Percentiles rank a stretch among this genome's conserved stretches.
These are phyloP conservation scores for Boletus bicolor DNA, from an alignment of 768 basidiomycete genomes.

Conservation along the genomic window DNA sequence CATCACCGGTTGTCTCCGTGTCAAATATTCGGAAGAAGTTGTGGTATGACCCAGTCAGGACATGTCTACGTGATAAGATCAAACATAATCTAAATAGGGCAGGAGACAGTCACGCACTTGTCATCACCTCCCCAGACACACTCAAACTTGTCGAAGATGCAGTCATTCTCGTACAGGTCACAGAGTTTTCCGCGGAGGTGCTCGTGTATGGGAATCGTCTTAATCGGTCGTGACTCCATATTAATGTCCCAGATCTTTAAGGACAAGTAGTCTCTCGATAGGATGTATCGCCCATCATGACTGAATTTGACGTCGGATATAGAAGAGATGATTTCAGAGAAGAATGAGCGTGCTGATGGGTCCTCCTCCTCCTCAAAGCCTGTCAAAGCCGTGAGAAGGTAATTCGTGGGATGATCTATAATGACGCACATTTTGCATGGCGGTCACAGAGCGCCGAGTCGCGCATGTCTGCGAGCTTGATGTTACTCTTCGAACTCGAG, in stretches of 20 bases:
- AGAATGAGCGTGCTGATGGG: conserved; percentile 95
- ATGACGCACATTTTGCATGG: conserved; percentile 86
- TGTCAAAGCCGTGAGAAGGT: conserved; percentile 34
- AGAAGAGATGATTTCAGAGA: conserved; percentile 99
- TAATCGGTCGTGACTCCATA: conserved; percentile 95
- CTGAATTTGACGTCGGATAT: conserved; percentile 99
- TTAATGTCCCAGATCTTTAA: conserved; percentile 99
- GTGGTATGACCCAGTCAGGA: conserved; percentile 99
- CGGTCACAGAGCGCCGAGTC: conserved; percentile 95
- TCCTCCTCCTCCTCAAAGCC: conserved; percentile 99
- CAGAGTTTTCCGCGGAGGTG: conserved; percentile 96
- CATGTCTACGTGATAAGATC: conserved; percentile 56
- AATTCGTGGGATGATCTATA: background rate
- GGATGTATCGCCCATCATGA: conserved; percentile 93
- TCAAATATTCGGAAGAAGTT: conserved; percentile 99
- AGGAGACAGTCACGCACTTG: conserved; percentile 57
- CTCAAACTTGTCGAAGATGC: conserved; percentile 99
- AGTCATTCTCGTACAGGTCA: conserved; percentile 98
- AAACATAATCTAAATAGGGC: conserved; percentile 6
- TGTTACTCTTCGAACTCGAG: conserved; percentile 98
- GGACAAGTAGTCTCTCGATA: conserved; percentile 95
- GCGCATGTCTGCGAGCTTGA: conserved; percentile 99
- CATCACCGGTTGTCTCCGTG: conserved; percentile 79
- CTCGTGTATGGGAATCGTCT: conserved; percentile 98
- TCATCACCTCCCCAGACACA: conserved; percentile 98